These are phyloP conservation scores for Dipteronia sinensis DNA, from an alignment of 345 rosid genomes.

Conservation along the genomic window DNA sequence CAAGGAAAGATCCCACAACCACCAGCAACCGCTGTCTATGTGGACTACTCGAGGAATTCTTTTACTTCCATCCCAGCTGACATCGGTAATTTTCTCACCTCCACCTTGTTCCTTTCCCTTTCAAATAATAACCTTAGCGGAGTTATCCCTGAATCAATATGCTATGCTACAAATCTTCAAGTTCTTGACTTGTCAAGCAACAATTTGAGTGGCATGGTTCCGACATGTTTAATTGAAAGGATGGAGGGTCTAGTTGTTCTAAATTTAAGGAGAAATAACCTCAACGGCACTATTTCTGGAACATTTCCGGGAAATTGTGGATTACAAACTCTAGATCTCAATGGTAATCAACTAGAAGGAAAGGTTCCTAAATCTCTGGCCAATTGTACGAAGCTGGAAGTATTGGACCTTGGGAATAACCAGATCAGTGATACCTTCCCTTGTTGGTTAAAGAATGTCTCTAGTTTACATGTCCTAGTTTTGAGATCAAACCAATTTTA, in stretches of 20 bases:
- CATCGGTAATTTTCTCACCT: constrained; percentile 15
- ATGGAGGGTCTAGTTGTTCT: constrained; percentile 16
- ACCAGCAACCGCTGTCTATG: background rate
- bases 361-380: constrained; percentile 31
- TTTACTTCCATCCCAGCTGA: constrained; percentile 26
- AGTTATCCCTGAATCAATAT: constrained; percentile 36
- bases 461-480: constrained; percentile 39
- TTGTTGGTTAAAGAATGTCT: constrained; percentile 26
- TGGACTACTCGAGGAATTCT: constrained; percentile 40
- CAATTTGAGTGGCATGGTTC: constrained; percentile 33
- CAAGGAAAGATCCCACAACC: constrained; percentile 25
- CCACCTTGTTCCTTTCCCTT: constrained; percentile 28
- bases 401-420: constrained; percentile 45
- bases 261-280: constrained; percentile 33
- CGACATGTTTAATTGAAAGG: background rate
- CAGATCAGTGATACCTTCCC: constrained; percentile 37
- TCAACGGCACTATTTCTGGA: constrained; percentile 21
- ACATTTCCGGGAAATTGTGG: constrained; percentile 18
- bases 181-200: constrained; percentile 49
- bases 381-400: constrained; percentile 34
- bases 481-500: constrained; percentile 34
- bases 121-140: constrained; percentile 38
- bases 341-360: constrained; percentile 37
- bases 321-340: constrained; percentile 39
- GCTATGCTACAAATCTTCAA: constrained; percentile 21